A percentile compares a stretch with the other conserved stretches of the same genome.
phyloP scores from a whole-genome alignment of 305 asterid species.

The Petunia hybrid region DNA sequence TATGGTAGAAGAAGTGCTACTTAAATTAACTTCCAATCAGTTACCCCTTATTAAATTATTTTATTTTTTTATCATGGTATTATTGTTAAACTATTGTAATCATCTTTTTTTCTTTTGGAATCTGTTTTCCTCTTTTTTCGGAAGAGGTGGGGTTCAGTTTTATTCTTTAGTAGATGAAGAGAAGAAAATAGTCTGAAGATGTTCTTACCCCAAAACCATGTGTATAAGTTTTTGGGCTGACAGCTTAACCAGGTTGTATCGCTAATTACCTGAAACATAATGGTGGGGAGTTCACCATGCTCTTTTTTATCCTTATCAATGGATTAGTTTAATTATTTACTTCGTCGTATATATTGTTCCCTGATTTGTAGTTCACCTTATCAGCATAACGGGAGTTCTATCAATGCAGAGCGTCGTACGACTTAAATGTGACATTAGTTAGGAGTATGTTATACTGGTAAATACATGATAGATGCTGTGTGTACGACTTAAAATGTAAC shows the following conservation, averaged over 20 bases:
- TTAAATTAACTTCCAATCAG: background rate
- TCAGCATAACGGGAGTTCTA: too few relatives aligned
- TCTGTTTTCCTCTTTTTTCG: background rate
- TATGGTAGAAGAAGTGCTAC: constrained; percentile 51
- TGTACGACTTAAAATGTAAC: too few relatives aligned
- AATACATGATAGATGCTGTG: too few relatives aligned
- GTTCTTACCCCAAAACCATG: background rate
- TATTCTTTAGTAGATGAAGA: constrained; percentile 8
- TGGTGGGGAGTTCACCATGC: background rate
- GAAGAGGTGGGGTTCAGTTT: background rate
- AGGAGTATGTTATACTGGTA: too few relatives aligned
- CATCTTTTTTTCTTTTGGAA: background rate
- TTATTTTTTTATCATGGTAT: constrained; percentile 10
- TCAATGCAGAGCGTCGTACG: too few relatives aligned
- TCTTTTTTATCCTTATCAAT: background rate
- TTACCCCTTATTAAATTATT: constrained; percentile 5
- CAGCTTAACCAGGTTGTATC: background rate
- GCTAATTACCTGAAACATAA: background rate
- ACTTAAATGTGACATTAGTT: too few relatives aligned
- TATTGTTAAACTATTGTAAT: constrained; percentile 27
- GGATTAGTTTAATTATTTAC: background rate
- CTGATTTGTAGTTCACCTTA: too few relatives aligned
- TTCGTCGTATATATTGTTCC: background rate
- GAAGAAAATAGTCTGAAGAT: constrained; percentile 1
- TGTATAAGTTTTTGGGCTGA: constrained; percentile 24